Evolutionary conservation across 345 rosid species (phyloP), one percentile per base, ranked within the genome.

Genomic region (Eutrema yunnanense): DNA sequence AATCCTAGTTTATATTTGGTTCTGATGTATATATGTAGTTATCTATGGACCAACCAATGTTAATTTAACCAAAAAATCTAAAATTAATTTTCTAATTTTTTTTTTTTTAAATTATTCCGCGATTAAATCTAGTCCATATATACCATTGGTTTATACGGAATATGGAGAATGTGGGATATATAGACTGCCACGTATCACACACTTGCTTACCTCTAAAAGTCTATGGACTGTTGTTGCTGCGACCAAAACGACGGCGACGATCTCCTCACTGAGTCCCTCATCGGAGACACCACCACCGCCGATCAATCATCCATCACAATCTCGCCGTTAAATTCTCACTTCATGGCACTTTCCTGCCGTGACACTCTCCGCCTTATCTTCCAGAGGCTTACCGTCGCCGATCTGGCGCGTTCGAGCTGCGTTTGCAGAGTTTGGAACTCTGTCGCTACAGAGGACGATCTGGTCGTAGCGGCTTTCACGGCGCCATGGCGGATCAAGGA

Each of bases 401-500:
- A 90, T 82, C 72, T 93, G 34, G 92, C 94, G 2, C 84, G 96
- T 27, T 86, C 96, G 53, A 80, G 96, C 86, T 86, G 96, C 86
- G 96, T 90, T 5, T 87, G 90, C 81, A 79, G 81, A 40, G 69
- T 74, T 6, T 93, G 98, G 97, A 81, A 79, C 60, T 65, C 80
- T 10, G 85, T 89, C 16, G 89, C 86, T 0, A 73, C 79, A 34
- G 90, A 82, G 13, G 67, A 77, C 26, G 87, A 82, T 70, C 73
- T 89, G 44, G 62, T 87, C 50, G 71, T 78, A 5, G 41, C 75
- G n/a, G 85, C 90, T 22, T 90, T 89, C 79, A 79, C 48, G 65
- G 58, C 80, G 4, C 93, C 96, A 0, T 90, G 92, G 98, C 75
- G 75, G 79, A 56, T 87, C 32, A 84, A 76, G 78, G 88, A 83